phyloP scores from a whole-genome alignment of 768 basidiomycete species.

The Xanthoconium stramineum region DNA sequence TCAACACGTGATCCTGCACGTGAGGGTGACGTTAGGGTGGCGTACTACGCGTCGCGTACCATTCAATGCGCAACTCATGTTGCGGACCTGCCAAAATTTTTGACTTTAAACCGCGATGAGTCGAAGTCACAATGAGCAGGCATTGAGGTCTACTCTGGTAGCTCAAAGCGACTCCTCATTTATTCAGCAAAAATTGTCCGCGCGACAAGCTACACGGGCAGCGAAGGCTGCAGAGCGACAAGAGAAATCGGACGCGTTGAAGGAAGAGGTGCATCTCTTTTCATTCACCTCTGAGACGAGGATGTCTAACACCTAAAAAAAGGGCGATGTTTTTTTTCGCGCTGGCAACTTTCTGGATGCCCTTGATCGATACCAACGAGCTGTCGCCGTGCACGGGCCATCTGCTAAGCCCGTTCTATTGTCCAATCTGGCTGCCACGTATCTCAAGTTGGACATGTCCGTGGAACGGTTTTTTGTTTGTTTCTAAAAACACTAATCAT shows the following conservation, averaged over 20 bases:
- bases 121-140: not conserved
- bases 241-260: slow-evolving; percentile 25
- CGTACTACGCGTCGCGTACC: not conserved
- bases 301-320: not conserved
- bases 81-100: no score
- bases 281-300: not conserved
- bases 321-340: slow-evolving; percentile 47
- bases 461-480: not conserved
- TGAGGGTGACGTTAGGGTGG: not conserved
- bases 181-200: slow-evolving; percentile 4
- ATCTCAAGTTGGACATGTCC: slow-evolving; percentile 41
- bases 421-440: slow-evolving; percentile 41
- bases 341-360: slow-evolving; percentile 36
- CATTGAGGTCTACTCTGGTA: not conserved
- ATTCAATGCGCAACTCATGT: no score
- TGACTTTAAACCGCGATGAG: not conserved
- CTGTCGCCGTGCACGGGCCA: slow-evolving; percentile 36
- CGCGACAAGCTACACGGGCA: slow-evolving; percentile 15
- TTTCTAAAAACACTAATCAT: not conserved
- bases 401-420: slow-evolving; percentile 34
- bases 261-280: slow-evolving; percentile 25
- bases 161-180: not conserved
- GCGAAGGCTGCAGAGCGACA: slow-evolving; percentile 18
- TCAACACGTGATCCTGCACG: not conserved
- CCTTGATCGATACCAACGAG: slow-evolving; percentile 39